Evolutionary conservation across 129 eudicot species (phyloP).

Genomic region (Chrysanthemum lavandulifolium): DNA sequence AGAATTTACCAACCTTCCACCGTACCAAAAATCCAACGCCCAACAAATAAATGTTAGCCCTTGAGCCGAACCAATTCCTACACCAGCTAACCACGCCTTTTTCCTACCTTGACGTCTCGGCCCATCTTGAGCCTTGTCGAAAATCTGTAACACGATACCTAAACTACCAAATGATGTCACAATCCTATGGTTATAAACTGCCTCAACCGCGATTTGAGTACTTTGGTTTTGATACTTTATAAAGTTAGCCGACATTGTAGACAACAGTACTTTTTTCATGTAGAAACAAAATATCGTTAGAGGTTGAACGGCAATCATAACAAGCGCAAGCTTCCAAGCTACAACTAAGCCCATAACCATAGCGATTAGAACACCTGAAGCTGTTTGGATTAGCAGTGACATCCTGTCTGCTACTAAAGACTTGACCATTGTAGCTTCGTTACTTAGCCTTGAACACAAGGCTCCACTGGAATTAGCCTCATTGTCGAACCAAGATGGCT

Average conservation of each 20-base stretch:
- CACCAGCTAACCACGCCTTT: conserved; percentile 87
- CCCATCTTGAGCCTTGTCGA: conserved; percentile 78
- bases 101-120: conserved; percentile 69
- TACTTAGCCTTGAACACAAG: conserved; percentile 67
- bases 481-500: conserved; percentile 93
- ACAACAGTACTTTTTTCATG: conserved; percentile 69
- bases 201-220: conserved; percentile 86
- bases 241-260: conserved; percentile 60
- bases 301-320: conserved; percentile 93
- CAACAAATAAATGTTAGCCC: conserved; percentile 85
- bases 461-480: conserved; percentile 79
- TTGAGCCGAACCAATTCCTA: conserved; percentile 90
- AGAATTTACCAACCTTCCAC: conserved; percentile 18
- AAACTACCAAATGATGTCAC: conserved; percentile 82
- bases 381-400: conserved; percentile 72
- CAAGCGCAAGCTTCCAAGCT: conserved; percentile 95
- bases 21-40: conserved; percentile 97
- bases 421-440: conserved; percentile 85
- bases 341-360: conserved; percentile 71
- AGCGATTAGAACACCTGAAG: conserved; percentile 71
- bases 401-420: conserved; percentile 90
- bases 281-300: conserved; percentile 81
- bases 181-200: conserved; percentile 77
- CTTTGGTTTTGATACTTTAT: conserved; percentile 71
- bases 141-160: conserved; percentile 65